phyloP scores from a whole-genome alignment of 805 yeast species.

The Ogataea henricii region DNA sequence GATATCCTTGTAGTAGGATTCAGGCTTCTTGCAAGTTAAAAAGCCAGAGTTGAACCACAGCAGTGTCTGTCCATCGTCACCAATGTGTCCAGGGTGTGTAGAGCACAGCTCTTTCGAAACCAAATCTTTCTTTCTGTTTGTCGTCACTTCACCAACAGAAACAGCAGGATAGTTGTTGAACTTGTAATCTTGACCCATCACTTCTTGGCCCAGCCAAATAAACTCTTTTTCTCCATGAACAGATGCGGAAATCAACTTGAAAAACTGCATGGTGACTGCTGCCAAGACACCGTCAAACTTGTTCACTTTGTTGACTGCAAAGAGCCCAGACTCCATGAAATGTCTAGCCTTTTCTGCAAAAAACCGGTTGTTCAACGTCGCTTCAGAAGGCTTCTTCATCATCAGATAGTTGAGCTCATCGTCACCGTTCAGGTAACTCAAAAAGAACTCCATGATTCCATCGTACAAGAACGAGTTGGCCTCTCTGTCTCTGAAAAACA shows the following conservation, averaged over 20 bases:
- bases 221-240: constrained; percentile 82
- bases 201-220: constrained; percentile 69
- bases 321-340: constrained; percentile 52
- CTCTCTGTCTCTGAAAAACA: constrained; percentile 54
- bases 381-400: constrained; percentile 40
- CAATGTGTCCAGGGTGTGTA: constrained; percentile 63
- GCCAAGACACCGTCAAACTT: constrained; percentile 53
- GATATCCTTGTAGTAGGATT: constrained; percentile 42
- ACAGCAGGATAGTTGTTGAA: constrained; percentile 60
- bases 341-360: constrained; percentile 45
- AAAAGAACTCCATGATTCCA: constrained; percentile 45
- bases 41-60: constrained; percentile 76
- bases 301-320: constrained; percentile 45
- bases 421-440: constrained; percentile 48
- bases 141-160: constrained; percentile 47
- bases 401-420: constrained; percentile 42
- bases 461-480: constrained; percentile 40
- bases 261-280: constrained; percentile 45
- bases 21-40: constrained; percentile 53
- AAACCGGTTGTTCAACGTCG: constrained; percentile 40
- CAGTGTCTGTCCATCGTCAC: constrained; percentile 51
- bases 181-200: constrained; percentile 53
- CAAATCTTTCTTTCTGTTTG: constrained; percentile 30
- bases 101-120: constrained; percentile 53
- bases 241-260: constrained; percentile 46